Evolutionary conservation across 139 green algal species (phyloP).

Genomic region (Picochlorum sp.): DNA sequence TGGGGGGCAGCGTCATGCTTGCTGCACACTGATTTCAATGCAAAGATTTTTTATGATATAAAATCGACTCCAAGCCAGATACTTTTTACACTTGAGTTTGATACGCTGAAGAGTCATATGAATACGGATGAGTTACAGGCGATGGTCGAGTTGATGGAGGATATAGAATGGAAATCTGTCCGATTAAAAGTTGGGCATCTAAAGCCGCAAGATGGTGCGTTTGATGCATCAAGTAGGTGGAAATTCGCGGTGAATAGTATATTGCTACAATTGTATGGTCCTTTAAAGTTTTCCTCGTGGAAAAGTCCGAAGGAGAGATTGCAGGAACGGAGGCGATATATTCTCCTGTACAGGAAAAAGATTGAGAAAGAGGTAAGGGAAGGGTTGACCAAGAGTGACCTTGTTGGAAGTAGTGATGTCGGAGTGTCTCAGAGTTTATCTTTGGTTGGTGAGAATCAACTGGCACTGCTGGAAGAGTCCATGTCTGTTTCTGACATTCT

Average conservation of each 20-base stretch:
- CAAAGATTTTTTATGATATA: too few relatives aligned
- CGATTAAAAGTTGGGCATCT: conserved; percentile 24
- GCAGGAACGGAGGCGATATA: conserved; percentile 18
- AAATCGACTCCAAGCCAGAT: too few relatives aligned
- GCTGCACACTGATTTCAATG: too few relatives aligned
- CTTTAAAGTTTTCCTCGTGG: conserved; percentile 2
- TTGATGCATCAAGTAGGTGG: conserved; percentile 19
- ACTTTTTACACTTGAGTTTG: too few relatives aligned
- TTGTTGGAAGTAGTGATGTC: conserved; percentile 1
- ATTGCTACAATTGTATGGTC: conserved; percentile 20
- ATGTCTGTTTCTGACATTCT: conserved; percentile 29
- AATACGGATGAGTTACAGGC: too few relatives aligned
- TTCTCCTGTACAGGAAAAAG: conserved; percentile 18
- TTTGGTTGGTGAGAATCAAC: conserved; percentile 7
- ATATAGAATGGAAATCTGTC: conserved; percentile 12
- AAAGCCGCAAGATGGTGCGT: conserved; percentile 7
- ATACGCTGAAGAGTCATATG: too few relatives aligned
- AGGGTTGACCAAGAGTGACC: not conserved
- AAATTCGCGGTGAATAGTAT: conserved; percentile 40
- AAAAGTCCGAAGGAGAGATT: not conserved
- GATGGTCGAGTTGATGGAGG: conserved; percentile 5
- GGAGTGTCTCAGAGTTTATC: not conserved
- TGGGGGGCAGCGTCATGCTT: not conserved
- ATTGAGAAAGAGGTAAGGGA: conserved; percentile 8
- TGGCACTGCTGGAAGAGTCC: conserved; percentile 27